Evolutionary conservation across 345 rosid species (phyloP).

Genomic region (Populus tremula): DNA sequence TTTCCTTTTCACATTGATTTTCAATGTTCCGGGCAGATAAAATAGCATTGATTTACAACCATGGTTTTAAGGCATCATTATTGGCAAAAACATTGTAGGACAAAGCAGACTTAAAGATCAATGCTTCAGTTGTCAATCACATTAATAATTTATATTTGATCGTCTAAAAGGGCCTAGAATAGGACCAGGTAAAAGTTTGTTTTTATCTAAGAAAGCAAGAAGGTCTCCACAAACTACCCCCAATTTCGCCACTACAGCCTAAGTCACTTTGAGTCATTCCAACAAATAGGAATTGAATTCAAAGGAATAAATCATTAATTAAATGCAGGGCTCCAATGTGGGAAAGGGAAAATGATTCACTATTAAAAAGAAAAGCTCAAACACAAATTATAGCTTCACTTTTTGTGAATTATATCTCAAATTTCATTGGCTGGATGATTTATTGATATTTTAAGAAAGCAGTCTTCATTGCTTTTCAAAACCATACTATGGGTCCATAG

Average conservation of each 20-base stretch:
- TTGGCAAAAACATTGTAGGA: no score
- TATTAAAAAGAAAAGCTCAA: neutral
- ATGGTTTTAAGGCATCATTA: constrained; percentile 1
- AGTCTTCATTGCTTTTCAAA: no score
- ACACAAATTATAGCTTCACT: no score
- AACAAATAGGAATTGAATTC: constrained; percentile 8
- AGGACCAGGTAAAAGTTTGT: neutral
- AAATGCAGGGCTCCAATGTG: neutral
- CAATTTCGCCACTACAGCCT: neutral
- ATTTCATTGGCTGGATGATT: no score
- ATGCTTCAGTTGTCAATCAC: neutral
- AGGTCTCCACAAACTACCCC: neutral
- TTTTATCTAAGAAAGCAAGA: neutral
- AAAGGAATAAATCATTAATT: neutral
- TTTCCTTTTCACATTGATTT: neutral
- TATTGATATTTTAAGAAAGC: no score
- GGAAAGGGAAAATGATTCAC: neutral
- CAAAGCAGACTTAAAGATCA: neutral
- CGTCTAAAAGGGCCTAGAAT: neutral
- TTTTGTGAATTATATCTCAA: no score
- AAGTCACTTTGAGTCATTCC: constrained; percentile 10
- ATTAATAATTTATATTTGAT: neutral
- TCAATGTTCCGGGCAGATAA: no score
- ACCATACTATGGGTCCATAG: no score
- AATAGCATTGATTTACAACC: neutral